Evolutionary conservation across 108 stramenopile genomes (phyloP).

Genomic region (Chaetoceros tenuissimus): DNA sequence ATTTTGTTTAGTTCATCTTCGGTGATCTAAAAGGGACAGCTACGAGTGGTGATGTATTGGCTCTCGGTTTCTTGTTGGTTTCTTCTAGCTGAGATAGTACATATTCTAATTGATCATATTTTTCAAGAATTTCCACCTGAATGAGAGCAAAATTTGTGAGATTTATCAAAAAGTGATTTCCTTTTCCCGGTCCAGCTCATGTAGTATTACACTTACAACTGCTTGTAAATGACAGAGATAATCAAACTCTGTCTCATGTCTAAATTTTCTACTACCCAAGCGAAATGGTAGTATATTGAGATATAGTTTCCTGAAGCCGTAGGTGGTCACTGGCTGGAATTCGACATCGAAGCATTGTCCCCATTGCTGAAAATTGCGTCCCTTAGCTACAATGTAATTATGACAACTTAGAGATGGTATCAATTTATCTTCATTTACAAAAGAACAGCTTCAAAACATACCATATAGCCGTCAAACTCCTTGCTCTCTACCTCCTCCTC

Average conservation of each 20-base stretch:
- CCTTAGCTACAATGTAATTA: too few relatives aligned
- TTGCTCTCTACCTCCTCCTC: too few relatives aligned
- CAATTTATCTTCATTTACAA: too few relatives aligned
- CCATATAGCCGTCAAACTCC: too few relatives aligned
- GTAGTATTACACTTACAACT: too few relatives aligned
- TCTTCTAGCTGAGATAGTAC: constrained; percentile 48
- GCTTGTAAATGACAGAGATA: constrained; percentile 76
- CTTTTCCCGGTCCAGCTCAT: constrained; percentile 3
- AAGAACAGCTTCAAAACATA: too few relatives aligned
- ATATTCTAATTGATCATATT: constrained; percentile 60
- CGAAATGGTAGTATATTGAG: constrained; percentile 55
- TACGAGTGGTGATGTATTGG: constrained; percentile 47
- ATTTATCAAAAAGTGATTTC: neutral
- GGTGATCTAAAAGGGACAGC: constrained; percentile 59
- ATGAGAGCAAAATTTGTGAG: neutral
- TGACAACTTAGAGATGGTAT: too few relatives aligned
- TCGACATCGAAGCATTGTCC: constrained; percentile 57
- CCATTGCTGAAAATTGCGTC: too few relatives aligned
- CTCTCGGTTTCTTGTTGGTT: constrained; percentile 63
- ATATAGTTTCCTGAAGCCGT: constrained; percentile 53
- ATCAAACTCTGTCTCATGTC: constrained; percentile 58
- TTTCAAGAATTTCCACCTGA: constrained; percentile 57
- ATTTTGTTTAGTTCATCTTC: constrained; percentile 55
- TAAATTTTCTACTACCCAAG: constrained; percentile 35
- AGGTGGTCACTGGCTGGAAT: constrained; percentile 41